Evolutionary conservation across 805 yeast species (phyloP), one percentile per base, ranked within the genome.

Genomic region (Lipomyces yamadae): DNA sequence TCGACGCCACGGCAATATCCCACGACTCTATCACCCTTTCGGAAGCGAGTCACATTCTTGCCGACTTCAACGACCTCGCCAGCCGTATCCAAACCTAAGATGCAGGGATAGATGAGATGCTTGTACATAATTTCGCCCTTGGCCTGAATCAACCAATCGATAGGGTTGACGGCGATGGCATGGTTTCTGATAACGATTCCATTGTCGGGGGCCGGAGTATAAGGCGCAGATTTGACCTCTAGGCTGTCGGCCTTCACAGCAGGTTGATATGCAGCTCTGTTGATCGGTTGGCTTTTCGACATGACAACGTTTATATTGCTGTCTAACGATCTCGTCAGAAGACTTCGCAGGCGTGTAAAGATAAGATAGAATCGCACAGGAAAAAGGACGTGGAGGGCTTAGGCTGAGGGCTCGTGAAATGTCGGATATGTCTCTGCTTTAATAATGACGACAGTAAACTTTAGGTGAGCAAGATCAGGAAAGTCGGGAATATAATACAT

Each of bases 41-140:
- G 66, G 62, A 71, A 63, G 10, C 32, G 45, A 2, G 68, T 66
- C 10, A 67, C 72, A 29, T 63, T 61, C 29, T 69, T 45, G 2
- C 77, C 77, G 29, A 69, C 69, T 42, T 56, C 74, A 32, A 65
- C 74, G 11, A 74, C 72, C 3, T 42, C 57, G 24, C 77, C 77
- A 2, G 76, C 72, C n/a, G 67, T 65, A 45, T 74, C 77, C 24
- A 42, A 57, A 6, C 77, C 77, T 13, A 67, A 33, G 15, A 68
- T 60, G n/a, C 61, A 45, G 29, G 73, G 73, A 42, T 67, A 68
- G 4, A 50, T 30, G 34, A 54, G 24, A 15, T 58, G 45, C 13
- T 58, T 18, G 30, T 32, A 61, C 39, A 60, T 10, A 29, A 29
- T 37, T 29, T 53, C 30, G 7, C 7, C 58, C 4, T 8, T 5